phyloP scores from a whole-genome alignment of 768 basidiomycete species.

The Kwoniella newhampshirensis region DNA sequence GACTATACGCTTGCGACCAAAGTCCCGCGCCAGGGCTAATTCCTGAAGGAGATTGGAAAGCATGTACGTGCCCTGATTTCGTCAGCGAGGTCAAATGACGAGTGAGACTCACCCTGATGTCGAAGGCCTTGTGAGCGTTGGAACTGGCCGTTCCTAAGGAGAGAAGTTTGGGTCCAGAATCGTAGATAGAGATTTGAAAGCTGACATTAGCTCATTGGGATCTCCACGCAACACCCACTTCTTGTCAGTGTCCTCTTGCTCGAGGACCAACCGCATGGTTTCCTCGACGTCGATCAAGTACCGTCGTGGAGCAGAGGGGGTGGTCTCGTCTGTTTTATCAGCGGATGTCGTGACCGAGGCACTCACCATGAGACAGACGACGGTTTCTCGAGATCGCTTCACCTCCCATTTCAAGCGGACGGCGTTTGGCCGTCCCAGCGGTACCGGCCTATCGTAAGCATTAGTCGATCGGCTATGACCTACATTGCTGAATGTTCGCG shows the following conservation, averaged over 20 bases:
- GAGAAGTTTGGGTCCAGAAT: constrained; percentile 95
- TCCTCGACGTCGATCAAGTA: constrained; percentile 98
- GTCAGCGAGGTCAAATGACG: constrained; percentile 15
- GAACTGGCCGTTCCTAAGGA: constrained; percentile 93
- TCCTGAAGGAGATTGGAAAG: constrained; percentile 98
- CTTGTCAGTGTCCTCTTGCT: constrained; percentile 96
- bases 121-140: constrained; percentile 97
- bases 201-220: constrained; percentile 20
- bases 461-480: constrained; percentile 38
- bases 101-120: constrained; percentile 68
- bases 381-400: constrained; percentile 72
- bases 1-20: constrained; percentile 91
- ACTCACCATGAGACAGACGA: constrained; percentile 74
- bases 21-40: constrained; percentile 91
- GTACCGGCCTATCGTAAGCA: constrained; percentile 62
- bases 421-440: constrained; percentile 71
- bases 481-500: constrained; percentile 85
- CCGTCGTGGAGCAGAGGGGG: constrained; percentile 71
- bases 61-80: constrained; percentile 90
- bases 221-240: constrained; percentile 58
- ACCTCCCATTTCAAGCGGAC: constrained; percentile 70
- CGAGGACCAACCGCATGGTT: constrained; percentile 90
- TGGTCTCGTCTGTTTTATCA: constrained; percentile 66
- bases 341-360: background rate
- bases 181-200: constrained; percentile 77